Evolutionary conservation across 2,329 filamentous ascomycete genomes (phyloP), one percentile per base, ranked within the genome.

Genomic region (Colletotrichum abscissum): DNA sequence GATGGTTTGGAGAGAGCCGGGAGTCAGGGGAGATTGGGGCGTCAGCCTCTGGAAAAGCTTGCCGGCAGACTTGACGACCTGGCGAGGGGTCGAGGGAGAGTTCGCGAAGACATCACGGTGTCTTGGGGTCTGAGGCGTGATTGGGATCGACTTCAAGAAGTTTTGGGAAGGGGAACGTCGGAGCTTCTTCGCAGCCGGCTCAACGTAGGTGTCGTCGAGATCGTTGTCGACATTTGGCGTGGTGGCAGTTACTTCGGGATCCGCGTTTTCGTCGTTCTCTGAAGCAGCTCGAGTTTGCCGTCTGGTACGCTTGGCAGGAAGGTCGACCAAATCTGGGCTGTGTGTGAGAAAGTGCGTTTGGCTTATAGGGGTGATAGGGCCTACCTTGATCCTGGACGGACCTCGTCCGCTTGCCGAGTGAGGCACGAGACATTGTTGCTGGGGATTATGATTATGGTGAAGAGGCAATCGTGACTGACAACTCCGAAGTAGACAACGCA

Each of bases 11-110:
- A 89, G 85, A 12, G 90, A 86, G 33, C 90, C 89, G 14, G 94
- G 93, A 7, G 93, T 94, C 42, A 88, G 85, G 12, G 93, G 93
- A 14, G 94, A 94, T 76, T 92, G 91, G 24, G 94, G 94, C 55
- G 95, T 97, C 77, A 92, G 86, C 69, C 95, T 93, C 76, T 94
- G 95, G 78, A 93, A 89, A 46, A 94, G 88, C 79, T 91, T 94
- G 75, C 92, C 94, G 46, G 90, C 89, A 14, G 95, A 91, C 84
- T 94, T 92, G 72, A 98, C 92, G 69, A 94, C 91, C 81, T 97
- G 95, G 72, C 94, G 91, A 56, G 96, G 96, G 5, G 96, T 98
- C 67, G 92, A 88, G 3, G 93, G 93, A 24, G 91, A 88, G 75
- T 90, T 89, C 64, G 90, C 89, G 72, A 96, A 88, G 60, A 90